These are phyloP conservation scores for Cercospora citrullina DNA, from an alignment of 2,329 filamentous ascomycete genomes.

Conservation along the genomic window DNA sequence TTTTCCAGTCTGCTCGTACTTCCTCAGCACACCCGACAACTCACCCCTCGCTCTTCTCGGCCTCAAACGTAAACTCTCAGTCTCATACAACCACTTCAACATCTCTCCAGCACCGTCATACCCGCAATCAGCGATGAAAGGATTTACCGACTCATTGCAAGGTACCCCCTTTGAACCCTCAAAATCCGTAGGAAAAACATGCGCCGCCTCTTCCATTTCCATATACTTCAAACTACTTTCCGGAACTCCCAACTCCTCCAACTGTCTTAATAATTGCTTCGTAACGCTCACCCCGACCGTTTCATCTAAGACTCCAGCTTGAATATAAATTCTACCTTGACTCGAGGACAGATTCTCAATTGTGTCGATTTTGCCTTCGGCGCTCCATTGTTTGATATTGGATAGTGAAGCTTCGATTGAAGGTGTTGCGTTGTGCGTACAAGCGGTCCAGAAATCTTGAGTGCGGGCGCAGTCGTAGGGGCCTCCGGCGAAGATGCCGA, in stretches of 20 bases:
- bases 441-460: constrained; percentile 11
- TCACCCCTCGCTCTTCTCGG: not conserved
- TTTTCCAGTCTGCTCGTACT: constrained; percentile 1
- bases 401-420: not conserved
- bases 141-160: not conserved
- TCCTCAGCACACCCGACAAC: not conserved
- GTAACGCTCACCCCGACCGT: not conserved
- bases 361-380: constrained; percentile 1
- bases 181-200: constrained; percentile 19
- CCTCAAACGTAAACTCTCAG: not conserved
- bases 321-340: not conserved
- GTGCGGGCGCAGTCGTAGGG: constrained; percentile 20
- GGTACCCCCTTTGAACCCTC: not conserved
- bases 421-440: constrained; percentile 12
- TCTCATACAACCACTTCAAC: constrained; percentile 18
- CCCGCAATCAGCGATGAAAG: constrained; percentile 15
- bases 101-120: constrained; percentile 20
- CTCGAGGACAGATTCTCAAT: not conserved
- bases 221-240: not conserved
- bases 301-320: constrained; percentile 6
- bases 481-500: constrained; percentile 17
- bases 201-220: constrained; percentile 5
- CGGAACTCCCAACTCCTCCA: not conserved
- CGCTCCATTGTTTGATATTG: constrained; percentile 13
- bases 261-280: constrained; percentile 5